These are phyloP conservation scores for Vitis hybrid DNA, from an alignment of 177 flowering plant genomes.

Conservation along the genomic window DNA sequence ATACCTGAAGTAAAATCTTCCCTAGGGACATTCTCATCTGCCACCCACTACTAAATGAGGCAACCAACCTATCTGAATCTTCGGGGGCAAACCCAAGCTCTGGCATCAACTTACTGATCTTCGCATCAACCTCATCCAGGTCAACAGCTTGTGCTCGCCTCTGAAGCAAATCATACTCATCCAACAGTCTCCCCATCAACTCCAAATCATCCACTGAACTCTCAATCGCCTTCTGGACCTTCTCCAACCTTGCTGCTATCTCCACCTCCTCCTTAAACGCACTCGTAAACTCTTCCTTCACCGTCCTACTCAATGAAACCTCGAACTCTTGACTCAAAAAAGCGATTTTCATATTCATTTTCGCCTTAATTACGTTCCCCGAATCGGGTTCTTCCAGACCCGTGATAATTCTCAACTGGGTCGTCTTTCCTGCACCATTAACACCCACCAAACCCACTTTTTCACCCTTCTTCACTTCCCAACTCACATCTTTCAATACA, in stretches of 20 bases:
- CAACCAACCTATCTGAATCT: slow-evolving; percentile 90
- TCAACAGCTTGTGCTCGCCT: slow-evolving; percentile 79
- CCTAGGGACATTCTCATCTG: slow-evolving; percentile 99
- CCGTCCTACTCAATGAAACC: slow-evolving; percentile 78
- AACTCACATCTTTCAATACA: slow-evolving; percentile 75
- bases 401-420: slow-evolving; percentile 88
- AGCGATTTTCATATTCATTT: slow-evolving; percentile 80
- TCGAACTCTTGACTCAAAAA: slow-evolving; percentile 95
- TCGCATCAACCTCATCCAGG: slow-evolving; percentile 76
- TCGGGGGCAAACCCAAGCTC: slow-evolving; percentile 85
- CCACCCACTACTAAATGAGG: slow-evolving; percentile 95
- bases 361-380: slow-evolving; percentile 88
- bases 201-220: slow-evolving; percentile 76
- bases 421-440: slow-evolving; percentile 98
- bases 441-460: slow-evolving; percentile 97
- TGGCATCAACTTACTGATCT: slow-evolving; percentile 90
- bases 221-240: slow-evolving; percentile 90
- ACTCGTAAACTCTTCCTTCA: slow-evolving; percentile 86
- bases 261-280: slow-evolving; percentile 96
- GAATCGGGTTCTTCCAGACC: slow-evolving; percentile 95
- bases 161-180: slow-evolving; percentile 94
- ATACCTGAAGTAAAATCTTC: slow-evolving; percentile 92
- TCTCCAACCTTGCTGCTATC: slow-evolving; percentile 71
- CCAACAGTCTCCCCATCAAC: slow-evolving; percentile 95
- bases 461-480: slow-evolving; percentile 98